These are phyloP conservation scores for Pleurotus djamor DNA, from an alignment of 768 basidiomycete species.

Conservation along the genomic window DNA sequence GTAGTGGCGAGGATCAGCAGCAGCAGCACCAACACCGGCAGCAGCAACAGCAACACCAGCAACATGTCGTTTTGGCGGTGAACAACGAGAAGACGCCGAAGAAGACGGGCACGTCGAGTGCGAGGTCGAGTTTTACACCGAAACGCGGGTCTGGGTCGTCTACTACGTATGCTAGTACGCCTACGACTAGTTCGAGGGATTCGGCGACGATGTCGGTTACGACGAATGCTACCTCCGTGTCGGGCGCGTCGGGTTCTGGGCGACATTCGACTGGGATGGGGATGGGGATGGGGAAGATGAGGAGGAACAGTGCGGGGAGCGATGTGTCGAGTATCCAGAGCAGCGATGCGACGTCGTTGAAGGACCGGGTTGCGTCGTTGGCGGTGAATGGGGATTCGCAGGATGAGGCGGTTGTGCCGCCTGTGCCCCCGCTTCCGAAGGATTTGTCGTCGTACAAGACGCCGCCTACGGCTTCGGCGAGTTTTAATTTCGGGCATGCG, in stretches of 20 bases:
- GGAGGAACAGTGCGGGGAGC: constrained; percentile 84
- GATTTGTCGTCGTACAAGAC: constrained; percentile 79
- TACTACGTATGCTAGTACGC: constrained; percentile 79
- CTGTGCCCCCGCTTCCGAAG: constrained; percentile 91
- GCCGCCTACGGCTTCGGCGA: constrained; percentile 59
- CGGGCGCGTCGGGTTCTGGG: constrained; percentile 53
- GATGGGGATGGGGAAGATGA: constrained; percentile 6
- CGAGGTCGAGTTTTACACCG: constrained; percentile 74
- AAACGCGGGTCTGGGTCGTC: constrained; percentile 91
- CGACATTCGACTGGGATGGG: constrained; percentile 67
- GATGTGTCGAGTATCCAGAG: constrained; percentile 80
- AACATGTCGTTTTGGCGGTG: constrained; percentile 31
- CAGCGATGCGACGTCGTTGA: constrained; percentile 57
- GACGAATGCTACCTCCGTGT: constrained; percentile 77
- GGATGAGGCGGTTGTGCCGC: constrained; percentile 76
- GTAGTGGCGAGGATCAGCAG: constrained; percentile 47
- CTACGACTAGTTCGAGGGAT: constrained; percentile 80
- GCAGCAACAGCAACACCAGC: constrained; percentile 8
- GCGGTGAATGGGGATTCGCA: constrained; percentile 55
- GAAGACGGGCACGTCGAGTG: constrained; percentile 53
- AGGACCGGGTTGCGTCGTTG: constrained; percentile 66
- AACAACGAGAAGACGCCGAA: constrained; percentile 64
- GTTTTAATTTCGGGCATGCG: constrained; percentile 46
- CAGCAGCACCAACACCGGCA: too few species aligned
- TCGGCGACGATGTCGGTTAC: constrained; percentile 79